Base-by-base conservation (phyloP, 2,329 filamentous ascomycete genomes). In the Chrysoporthe puriensis region DNA sequence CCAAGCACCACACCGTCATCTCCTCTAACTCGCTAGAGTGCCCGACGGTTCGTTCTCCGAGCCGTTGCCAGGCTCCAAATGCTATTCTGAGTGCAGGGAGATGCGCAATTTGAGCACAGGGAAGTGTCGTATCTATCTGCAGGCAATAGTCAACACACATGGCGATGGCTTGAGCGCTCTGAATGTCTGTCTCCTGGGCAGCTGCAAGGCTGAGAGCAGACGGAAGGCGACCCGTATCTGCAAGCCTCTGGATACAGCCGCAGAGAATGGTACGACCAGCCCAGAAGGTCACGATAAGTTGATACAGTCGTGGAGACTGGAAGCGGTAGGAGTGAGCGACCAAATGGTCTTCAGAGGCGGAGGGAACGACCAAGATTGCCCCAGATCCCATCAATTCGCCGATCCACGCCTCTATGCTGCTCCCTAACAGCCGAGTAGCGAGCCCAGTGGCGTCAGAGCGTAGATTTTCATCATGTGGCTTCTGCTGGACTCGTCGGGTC, bases 371-470 rank as follows among this genome's bases (percentile, higher is more conserved):
- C 54, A 40, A 6, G 36, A 58, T 42, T 18, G 16, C 54, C 54
- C 54, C 54, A 7, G 54, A 58, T n/a, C 54, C 36, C 54, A 58
- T 58, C 54, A 58, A 8, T 16, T 58, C 54, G 16, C 54, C 54
- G n/a, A 58, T 42, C 54, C 54, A 58, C 54, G 54, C 54, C 54
- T 58, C 54, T 42, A 36, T 36, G 54, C 54, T 58, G 36, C 36
- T 36, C 18, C 54, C 54, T 16, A 58, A 58, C 16, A 58, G 34
- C 14, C 54, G 54, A 14, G 34, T 36, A 36, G 54, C 56, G 34
- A 58, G 56, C 4, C 34, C 34, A 13, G 56, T 21, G 18, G 56
- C 56, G 18, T 58, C 56, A 40, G 56, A 42, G 16, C 56, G 34
- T 16, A 58, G 16, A n/a, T 34, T 26, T 34, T 8, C 34, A 6